Evolutionary conservation across 345 rosid genomes (phyloP), one percentile per base, ranked within the genome.

Genomic region (Moringa oleifera): DNA sequence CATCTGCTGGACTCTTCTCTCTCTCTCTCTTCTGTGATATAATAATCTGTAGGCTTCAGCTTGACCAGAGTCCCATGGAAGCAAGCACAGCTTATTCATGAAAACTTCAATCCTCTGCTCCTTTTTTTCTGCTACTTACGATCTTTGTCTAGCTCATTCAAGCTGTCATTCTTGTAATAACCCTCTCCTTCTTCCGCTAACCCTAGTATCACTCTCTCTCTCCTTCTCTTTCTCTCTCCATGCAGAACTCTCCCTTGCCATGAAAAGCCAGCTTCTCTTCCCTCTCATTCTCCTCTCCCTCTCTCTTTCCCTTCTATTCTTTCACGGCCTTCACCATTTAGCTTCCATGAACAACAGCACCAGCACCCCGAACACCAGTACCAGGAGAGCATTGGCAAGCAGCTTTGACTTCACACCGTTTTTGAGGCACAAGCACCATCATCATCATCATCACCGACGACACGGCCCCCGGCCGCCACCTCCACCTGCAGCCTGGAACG

Each of bases 371-470:
- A 1, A 4, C 6, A 33, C 11, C 60, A 73, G 64, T 72, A 73
- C 28, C 72, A 68, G 83, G 65, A 79, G 75, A 64, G 67, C 71
- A 23, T 68, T 82, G 58, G 53, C 71, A 12, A 50, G 58, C 53
- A 79, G 76, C 20, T 81, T 83, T 55, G 90, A 88, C 72, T 79
- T 88, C 79, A 36, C 82, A 1, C 91, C 87, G 2, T 86, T 85
- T 68, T 53, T 75, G 50, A 63, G 23, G 15, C 75, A 33, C 45
- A 66, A 59, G 24, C 61, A 20, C 1, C 65, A 54, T 17, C 66
- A 16, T 1, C 47, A 60, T 20, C 53, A 50, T 3, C 51, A 18
- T 18, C 63, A 58, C 64, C 56, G 25, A 33, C 28, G 55, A 22
- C 76, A 58, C 49, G 23, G 31, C 22, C 67, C 37, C n/a, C 58